Conservation (phyloP, 108 stramenopile species). For the Cylindrotheca closterium region DNA sequence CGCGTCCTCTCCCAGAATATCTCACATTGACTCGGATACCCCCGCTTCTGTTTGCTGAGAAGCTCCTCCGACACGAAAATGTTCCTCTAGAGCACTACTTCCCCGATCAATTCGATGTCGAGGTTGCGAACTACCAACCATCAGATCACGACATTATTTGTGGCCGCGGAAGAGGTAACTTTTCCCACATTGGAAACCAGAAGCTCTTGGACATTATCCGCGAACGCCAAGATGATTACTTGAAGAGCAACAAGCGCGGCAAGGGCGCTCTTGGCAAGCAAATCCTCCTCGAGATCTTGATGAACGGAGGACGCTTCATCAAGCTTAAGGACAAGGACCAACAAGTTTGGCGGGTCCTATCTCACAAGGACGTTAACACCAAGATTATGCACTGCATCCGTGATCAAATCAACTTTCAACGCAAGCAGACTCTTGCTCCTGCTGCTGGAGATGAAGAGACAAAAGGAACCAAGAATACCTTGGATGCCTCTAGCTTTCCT, state of each 20-base stretch:
- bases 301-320: not conserved
- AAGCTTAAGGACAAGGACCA: not conserved
- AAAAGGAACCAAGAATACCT: not conserved
- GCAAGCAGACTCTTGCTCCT: not conserved
- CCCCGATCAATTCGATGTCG: not conserved
- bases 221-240: not conserved
- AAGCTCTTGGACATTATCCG: conserved; percentile 4
- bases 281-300: not conserved
- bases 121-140: not conserved
- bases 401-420: not conserved
- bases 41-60: not conserved
- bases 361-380: not conserved
- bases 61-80: not conserved
- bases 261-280: not conserved
- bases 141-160: conserved; percentile 6
- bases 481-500: not conserved
- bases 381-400: not conserved
- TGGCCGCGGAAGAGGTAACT: conserved; percentile 16
- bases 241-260: not conserved
- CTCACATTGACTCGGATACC: not conserved
- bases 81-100: not conserved
- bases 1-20: not conserved
- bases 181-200: conserved; percentile 17
- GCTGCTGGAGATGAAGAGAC: not conserved
- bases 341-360: not conserved